Evolutionary conservation across 2,329 filamentous ascomycete genomes (phyloP).

Genomic region (Xylaria sp.): DNA sequence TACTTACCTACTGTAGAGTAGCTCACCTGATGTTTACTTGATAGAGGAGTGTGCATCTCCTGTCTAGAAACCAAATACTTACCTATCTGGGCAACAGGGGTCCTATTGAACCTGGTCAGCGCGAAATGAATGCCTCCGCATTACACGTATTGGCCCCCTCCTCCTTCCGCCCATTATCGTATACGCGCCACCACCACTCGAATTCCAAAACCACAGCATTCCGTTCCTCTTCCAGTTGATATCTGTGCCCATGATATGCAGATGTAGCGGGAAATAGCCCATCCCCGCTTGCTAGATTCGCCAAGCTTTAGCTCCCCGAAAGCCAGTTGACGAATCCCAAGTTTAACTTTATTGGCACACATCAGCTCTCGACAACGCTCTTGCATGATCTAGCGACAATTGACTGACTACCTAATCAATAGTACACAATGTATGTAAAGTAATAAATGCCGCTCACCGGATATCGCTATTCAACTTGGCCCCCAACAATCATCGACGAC

Average conservation of each 20-base stretch:
- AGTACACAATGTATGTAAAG: not conserved
- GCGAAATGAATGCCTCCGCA: not conserved
- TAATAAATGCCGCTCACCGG: not conserved
- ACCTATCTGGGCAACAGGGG: constrained; percentile 8
- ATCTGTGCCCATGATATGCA: constrained; percentile 1
- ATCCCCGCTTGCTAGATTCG: not conserved
- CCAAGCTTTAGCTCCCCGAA: constrained; percentile 9
- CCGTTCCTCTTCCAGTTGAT: not conserved
- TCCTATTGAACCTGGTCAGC: constrained; percentile 5
- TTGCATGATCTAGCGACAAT: not conserved
- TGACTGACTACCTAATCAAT: not conserved
- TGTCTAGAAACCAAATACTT: not conserved
- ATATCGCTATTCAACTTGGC: not conserved
- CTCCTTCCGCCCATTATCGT: not conserved
- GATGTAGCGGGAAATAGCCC: constrained; percentile 2
- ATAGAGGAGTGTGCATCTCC: not conserved
- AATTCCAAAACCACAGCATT: constrained; percentile 6
- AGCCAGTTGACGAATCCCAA: not conserved
- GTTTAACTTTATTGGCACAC: constrained; percentile 6
- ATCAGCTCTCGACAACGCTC: constrained; percentile 15
- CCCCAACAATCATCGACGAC: no score
- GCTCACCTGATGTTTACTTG: not conserved
- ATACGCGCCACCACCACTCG: not conserved
- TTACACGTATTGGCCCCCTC: not conserved
- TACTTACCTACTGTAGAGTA: no score